Evolutionary conservation across 1,139 yeast genomes (phyloP), one percentile per base, ranked within the genome.

Genomic region (Maudiozyma humilis): DNA sequence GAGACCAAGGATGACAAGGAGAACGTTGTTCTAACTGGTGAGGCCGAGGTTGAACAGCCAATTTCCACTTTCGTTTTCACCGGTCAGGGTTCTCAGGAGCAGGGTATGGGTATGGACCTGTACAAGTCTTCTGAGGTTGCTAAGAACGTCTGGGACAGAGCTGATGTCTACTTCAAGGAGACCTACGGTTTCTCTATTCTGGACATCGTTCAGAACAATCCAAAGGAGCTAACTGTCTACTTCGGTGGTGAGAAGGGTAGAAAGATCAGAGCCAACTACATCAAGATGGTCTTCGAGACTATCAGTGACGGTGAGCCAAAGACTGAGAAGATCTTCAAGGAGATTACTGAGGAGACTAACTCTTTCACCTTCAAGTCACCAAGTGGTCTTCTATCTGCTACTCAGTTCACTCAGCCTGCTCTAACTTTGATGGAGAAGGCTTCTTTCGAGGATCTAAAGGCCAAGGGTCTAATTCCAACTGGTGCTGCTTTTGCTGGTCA

Each of bases 61-160:
- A 83, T 82, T 47, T 86, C 98, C 41, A 83, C 98, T 16, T 91
- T 85, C 65, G 96, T 91, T 48, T 91, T 93, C 72, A 91, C 99
- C 55, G 99, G 98, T 65, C 99, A 91, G 75, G 99, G 99, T 66
- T 89, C 98, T 48, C 98, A 91, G 71, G 98, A 93, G 69, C 98
- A 93, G 73, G 97, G 97, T 65, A 91, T 91, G 99, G 98, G 99
- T 73, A 91, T 91, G 99, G 98, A 93, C 68, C 76, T 91, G 64
- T 91, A 91, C 69, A 82, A 80, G 53, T 76, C 87, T 42, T 85
- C 96, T 44, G 87, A 78, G 36, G 96, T 93, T 65, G 98, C 99
- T 47, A 82, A 81, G 61, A 79, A 78, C 51, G 97, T 91, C 51
- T 91, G 99, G 98, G 97, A 91, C 67, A 84, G 88, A 65, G 99